Percentiles rank a stretch among this genome's conserved stretches.
phyloP scores from a whole-genome alignment of 495 filamentous ascomycete species.

The Usnea hakonensis region DNA sequence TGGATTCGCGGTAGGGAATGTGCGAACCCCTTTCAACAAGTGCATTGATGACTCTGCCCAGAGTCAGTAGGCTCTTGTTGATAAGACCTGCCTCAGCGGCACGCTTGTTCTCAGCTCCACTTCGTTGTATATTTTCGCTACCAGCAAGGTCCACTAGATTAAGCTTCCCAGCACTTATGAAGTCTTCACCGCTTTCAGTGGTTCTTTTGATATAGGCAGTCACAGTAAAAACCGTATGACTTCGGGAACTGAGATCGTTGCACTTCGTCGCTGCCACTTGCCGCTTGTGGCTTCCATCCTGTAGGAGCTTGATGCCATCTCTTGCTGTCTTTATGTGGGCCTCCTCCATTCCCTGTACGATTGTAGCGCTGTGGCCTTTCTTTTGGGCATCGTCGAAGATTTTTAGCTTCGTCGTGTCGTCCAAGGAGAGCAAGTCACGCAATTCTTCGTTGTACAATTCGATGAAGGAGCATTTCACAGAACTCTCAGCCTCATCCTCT shows the following conservation, averaged over 20 bases:
- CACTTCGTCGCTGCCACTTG: constrained; percentile 98
- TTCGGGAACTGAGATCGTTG: constrained; percentile 92
- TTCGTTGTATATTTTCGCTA: constrained; percentile 94
- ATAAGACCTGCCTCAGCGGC: constrained; percentile 93
- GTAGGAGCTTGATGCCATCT: constrained; percentile 81
- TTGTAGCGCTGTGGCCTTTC: constrained; percentile 66
- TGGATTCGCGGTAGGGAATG: constrained; percentile 95
- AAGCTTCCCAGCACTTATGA: constrained; percentile 86
- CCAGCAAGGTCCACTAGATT: constrained; percentile 95
- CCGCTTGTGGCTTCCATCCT: constrained; percentile 80
- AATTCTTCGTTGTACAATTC: constrained; percentile 97
- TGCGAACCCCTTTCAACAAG: constrained; percentile 84
- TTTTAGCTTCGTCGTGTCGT: constrained; percentile 80
- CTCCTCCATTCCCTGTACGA: constrained; percentile 98
- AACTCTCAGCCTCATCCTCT: constrained; percentile 67
- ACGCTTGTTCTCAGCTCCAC: constrained; percentile 94
- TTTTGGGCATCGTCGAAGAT: constrained; percentile 87
- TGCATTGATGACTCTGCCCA: constrained; percentile 96
- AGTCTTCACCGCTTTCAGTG: constrained; percentile 78
- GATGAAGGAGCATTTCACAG: constrained; percentile 96
- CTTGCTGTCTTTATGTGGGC: constrained; percentile 76
- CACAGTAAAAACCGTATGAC: constrained; percentile 94
- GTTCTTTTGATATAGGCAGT: constrained; percentile 79
- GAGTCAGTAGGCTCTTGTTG: constrained; percentile 92
- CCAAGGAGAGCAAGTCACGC: constrained; percentile 72